Percentiles rank a stretch among this genome's conserved stretches.
These are phyloP conservation scores for Fomitiporia mediterranea DNA, from an alignment of 1,284 basidiomycete genomes.

Conservation along the genomic window DNA sequence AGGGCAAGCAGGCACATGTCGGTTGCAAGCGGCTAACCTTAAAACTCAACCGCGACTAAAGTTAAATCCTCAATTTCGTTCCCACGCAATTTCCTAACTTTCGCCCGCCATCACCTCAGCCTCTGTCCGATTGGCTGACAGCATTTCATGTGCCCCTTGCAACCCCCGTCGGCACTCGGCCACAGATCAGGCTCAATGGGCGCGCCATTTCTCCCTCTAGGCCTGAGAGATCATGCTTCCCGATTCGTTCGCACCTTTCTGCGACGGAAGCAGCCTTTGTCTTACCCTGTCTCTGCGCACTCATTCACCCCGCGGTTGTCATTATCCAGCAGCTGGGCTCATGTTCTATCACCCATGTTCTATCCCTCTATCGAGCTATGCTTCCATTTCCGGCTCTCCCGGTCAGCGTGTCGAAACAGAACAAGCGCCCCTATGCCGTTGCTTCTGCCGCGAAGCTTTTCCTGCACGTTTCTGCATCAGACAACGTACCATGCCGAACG, in stretches of 20 bases:
- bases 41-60: slow-evolving; percentile 11
- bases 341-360: too few relatives aligned
- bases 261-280: background rate
- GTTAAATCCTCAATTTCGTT: slow-evolving; percentile 7
- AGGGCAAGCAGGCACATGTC: slow-evolving; percentile 4
- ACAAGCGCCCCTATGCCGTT: slow-evolving; percentile 1
- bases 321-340: background rate
- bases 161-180: background rate
- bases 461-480: background rate
- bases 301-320: background rate
- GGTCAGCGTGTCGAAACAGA: background rate
- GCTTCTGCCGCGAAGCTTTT: slow-evolving; percentile 12
- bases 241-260: background rate
- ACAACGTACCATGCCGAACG: too few relatives aligned
- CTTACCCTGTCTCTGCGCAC: background rate
- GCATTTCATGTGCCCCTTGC: background rate
- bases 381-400: background rate
- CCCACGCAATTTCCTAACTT: slow-evolving; percentile 5
- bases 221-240: slow-evolving; percentile 6
- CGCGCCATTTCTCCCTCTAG: background rate
- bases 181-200: background rate
- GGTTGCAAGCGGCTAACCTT: slow-evolving; percentile 9
- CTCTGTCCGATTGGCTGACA: background rate
- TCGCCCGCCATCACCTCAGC: background rate
- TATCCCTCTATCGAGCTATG: slow-evolving; percentile 7